Conservation (phyloP, 176 grass and related monocot genomes). For the Oryza nivara region DNA sequence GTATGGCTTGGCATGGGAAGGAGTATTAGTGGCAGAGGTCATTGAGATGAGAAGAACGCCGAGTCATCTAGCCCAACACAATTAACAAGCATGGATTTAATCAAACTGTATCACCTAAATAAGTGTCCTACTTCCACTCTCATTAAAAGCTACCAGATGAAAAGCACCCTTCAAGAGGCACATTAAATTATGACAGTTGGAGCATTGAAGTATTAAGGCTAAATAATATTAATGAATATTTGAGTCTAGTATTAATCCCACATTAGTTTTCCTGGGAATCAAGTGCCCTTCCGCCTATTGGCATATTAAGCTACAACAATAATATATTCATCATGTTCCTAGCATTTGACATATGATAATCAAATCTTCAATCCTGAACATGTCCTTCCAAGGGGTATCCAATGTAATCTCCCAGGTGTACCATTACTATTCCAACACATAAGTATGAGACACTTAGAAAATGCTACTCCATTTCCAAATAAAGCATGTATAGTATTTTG, state of each 20-base stretch:
- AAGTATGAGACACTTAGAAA: not conserved
- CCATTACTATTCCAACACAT: not conserved
- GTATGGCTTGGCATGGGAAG: not conserved
- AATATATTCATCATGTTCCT: not conserved
- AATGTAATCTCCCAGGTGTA: not conserved
- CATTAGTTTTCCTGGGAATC: slow-evolving; percentile 11
- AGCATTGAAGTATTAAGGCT: slow-evolving; percentile 12
- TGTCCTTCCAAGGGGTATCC: not conserved
- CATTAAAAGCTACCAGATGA: not conserved
- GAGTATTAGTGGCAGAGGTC: not conserved
- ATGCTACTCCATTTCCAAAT: not conserved
- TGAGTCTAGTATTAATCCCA: not conserved
- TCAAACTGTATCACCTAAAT: not conserved
- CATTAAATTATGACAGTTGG: slow-evolving; percentile 25
- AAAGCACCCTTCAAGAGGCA: not conserved
- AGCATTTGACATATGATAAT: not conserved
- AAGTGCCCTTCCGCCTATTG: not conserved
- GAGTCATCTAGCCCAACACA: not conserved
- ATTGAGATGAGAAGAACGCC: not conserved
- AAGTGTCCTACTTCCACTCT: not conserved
- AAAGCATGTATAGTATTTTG: not conserved
- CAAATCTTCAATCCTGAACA: not conserved
- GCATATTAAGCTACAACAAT: not conserved
- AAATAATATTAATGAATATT: slow-evolving; percentile 7
- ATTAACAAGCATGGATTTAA: slow-evolving; percentile 17